phyloP scores from a whole-genome alignment of 2,329 filamentous ascomycete genomes.

The Paecilomyces niveus region DNA sequence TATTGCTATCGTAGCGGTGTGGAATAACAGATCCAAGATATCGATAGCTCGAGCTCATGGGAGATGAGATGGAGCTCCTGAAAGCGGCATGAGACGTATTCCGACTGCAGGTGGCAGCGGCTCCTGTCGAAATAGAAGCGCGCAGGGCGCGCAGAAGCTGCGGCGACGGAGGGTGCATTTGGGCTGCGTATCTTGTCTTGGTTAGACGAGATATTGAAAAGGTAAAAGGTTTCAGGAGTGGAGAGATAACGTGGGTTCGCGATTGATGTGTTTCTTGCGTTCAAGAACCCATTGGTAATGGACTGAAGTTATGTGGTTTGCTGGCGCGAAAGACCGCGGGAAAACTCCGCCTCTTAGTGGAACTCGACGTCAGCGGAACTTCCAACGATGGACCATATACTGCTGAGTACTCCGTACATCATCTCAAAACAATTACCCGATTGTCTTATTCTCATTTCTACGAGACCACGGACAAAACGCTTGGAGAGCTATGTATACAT shows the following conservation, averaged over 20 bases:
- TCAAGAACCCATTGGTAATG: not conserved
- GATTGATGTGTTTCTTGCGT: not conserved
- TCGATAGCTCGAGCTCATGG: not conserved
- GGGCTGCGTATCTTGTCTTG: not conserved
- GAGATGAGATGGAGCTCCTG: not conserved
- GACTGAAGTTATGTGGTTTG: not conserved
- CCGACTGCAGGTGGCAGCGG: not conserved
- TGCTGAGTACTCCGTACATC: too few species aligned
- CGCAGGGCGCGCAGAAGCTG: conserved; percentile 37
- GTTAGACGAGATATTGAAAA: not conserved
- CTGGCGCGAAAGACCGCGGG: not conserved
- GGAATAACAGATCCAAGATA: not conserved
- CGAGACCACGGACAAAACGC: too few species aligned
- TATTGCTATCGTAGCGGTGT: conserved; percentile 18
- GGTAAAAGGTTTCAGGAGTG: not conserved
- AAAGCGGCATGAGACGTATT: not conserved
- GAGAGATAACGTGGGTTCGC: not conserved
- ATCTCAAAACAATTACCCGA: too few species aligned
- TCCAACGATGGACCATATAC: not conserved
- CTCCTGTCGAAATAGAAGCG: conserved; percentile 18
- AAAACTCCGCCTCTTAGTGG: not conserved
- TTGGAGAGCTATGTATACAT: not conserved
- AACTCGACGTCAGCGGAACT: not conserved
- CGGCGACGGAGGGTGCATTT: conserved; percentile 33
- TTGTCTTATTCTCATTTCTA: too few species aligned